Conservation (phyloP, 306 rosid genomes). For the Vigna trinervia region DNA sequence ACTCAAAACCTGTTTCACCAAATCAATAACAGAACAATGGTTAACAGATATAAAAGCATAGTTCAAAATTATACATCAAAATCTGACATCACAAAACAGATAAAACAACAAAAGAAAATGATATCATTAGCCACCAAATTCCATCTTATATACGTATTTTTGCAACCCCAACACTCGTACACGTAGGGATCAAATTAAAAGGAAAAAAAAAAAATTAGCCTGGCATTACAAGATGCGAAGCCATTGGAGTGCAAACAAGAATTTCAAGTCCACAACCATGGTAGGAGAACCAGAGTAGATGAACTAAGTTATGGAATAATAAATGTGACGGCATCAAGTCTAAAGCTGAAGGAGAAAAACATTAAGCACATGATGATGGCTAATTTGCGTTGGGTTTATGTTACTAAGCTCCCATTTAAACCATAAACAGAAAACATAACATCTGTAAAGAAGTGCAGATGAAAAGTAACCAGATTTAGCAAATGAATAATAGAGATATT, state of each 20-base stretch:
- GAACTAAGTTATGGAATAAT: constrained; percentile 11
- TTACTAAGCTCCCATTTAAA: constrained; percentile 25
- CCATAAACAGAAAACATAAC: neutral
- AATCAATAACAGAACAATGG: constrained; percentile 42
- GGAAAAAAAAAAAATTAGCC: constrained; percentile 13
- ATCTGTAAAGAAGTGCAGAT: constrained; percentile 17
- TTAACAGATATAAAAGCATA: constrained; percentile 8
- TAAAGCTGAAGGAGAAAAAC: constrained; percentile 24
- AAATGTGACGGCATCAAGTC: constrained; percentile 20
- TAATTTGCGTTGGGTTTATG: constrained; percentile 11
- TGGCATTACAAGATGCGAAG: constrained; percentile 3
- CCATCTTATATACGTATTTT: constrained; percentile 11
- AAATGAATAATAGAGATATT: constrained; percentile 18
- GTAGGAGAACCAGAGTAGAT: constrained; percentile 24
- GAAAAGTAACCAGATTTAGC: constrained; percentile 25
- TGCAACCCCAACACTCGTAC: neutral
- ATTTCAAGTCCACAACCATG: constrained; percentile 13
- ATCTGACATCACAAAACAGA: neutral
- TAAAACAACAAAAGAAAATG: constrained; percentile 1
- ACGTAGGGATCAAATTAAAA: neutral
- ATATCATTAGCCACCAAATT: constrained; percentile 8
- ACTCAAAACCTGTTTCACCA: constrained; percentile 70
- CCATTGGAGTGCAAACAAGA: constrained; percentile 3
- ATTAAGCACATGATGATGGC: constrained; percentile 13
- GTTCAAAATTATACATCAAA: constrained; percentile 15